Evolutionary conservation across 2,329 filamentous ascomycete genomes (phyloP).

Genomic region (Penicillium olsonii): DNA sequence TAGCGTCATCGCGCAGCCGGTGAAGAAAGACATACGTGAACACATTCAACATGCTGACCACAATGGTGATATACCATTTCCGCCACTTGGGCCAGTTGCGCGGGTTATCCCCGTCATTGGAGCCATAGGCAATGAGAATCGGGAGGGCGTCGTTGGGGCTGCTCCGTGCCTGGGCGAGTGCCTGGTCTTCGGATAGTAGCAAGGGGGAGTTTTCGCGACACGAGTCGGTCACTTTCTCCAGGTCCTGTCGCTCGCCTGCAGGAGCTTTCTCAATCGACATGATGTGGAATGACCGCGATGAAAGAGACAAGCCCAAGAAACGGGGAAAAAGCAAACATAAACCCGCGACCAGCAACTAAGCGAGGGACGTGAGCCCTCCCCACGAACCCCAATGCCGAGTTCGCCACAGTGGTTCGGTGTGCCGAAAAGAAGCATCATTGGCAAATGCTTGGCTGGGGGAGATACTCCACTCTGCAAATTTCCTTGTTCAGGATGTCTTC

Average conservation of each 20-base stretch:
- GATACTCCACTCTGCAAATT: conserved; percentile 3
- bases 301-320: not conserved
- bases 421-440: conserved; percentile 10
- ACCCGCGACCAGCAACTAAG: not conserved
- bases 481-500: too few species aligned
- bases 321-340: not conserved
- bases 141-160: conserved; percentile 27
- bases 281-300: too few species aligned
- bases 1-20: not conserved
- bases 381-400: not conserved
- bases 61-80: conserved; percentile 45
- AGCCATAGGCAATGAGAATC: conserved; percentile 22
- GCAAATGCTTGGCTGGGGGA: conserved; percentile 4
- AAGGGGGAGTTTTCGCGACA: conserved; percentile 16
- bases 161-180: conserved; percentile 24
- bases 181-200: conserved; percentile 26
- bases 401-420: conserved; percentile 8
- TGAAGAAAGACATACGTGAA: conserved; percentile 25
- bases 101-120: conserved; percentile 38
- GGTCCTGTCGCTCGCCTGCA: conserved; percentile 1
- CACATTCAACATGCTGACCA: conserved; percentile 41
- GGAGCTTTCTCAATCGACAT: conserved; percentile 1
- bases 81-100: conserved; percentile 41
- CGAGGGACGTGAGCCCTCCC: not conserved
- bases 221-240: conserved; percentile 18